These are phyloP conservation scores for Oryza australiensis DNA, from an alignment of 176 grass and related monocot genomes.

Conservation along the genomic window DNA sequence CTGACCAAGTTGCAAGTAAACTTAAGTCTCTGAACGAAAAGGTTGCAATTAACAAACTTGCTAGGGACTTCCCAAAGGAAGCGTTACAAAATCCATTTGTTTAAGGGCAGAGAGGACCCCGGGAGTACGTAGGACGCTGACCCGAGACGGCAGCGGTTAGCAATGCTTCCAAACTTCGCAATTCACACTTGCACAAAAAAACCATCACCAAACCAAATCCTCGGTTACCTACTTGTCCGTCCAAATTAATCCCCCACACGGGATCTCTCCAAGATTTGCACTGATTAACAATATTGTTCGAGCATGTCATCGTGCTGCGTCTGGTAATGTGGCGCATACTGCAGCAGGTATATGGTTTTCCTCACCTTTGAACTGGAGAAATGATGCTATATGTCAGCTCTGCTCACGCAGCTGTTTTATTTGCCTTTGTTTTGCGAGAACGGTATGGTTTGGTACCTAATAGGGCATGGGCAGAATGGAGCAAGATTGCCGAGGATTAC, in stretches of 20 bases:
- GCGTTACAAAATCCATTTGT: slow-evolving; percentile 16
- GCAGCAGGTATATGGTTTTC: slow-evolving; percentile 10
- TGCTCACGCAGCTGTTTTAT: not conserved
- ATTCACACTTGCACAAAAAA: slow-evolving; percentile 28
- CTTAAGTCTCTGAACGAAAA: slow-evolving; percentile 12
- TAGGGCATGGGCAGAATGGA: slow-evolving; percentile 28
- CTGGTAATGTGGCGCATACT: not conserved
- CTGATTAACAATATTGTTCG: slow-evolving; percentile 32
- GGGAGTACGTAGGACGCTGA: slow-evolving; percentile 7
- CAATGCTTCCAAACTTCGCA: slow-evolving; percentile 46
- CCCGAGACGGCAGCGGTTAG: slow-evolving; percentile 33
- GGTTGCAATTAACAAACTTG: slow-evolving; percentile 9
- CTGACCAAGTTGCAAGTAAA: slow-evolving; percentile 38
- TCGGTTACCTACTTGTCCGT: not conserved
- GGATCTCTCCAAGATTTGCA: slow-evolving; percentile 30
- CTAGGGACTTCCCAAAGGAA: not conserved
- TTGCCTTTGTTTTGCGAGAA: not conserved
- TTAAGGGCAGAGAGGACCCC: slow-evolving; percentile 28
- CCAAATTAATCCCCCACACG: slow-evolving; percentile 18
- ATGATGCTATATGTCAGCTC: not conserved
- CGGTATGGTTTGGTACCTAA: slow-evolving; percentile 3
- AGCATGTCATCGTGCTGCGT: not conserved
- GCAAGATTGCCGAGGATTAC: slow-evolving; percentile 45
- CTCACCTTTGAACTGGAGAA: not conserved
- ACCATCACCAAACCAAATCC: slow-evolving; percentile 19